These are phyloP conservation scores for Capsicum pubescens DNA, from an alignment of 257 asterid genomes.

Conservation along the genomic window DNA sequence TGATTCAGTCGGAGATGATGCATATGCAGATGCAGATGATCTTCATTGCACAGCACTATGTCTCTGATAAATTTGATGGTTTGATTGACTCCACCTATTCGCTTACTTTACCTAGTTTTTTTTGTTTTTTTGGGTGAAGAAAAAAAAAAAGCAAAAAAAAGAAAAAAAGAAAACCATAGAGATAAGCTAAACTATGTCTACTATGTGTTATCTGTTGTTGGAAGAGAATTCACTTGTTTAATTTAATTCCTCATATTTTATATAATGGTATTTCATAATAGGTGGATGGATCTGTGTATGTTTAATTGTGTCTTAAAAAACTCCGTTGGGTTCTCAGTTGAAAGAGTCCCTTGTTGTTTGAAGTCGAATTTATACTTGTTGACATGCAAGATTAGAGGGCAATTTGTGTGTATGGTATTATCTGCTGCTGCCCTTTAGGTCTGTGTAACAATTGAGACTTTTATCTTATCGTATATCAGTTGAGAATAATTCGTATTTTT, in stretches of 20 bases:
- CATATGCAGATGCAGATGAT: slow-evolving; percentile 37
- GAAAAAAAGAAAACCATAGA: slow-evolving; percentile 28
- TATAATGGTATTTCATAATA: slow-evolving; percentile 24
- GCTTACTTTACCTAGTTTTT: slow-evolving; percentile 31
- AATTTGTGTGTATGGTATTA: background rate
- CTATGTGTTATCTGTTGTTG: slow-evolving; percentile 34
- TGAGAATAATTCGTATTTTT: background rate
- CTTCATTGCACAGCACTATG: slow-evolving; percentile 35
- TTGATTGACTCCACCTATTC: slow-evolving; percentile 8
- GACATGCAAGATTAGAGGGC: slow-evolving; percentile 7
- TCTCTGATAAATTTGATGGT: slow-evolving; percentile 32
- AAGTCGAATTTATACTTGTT: background rate
- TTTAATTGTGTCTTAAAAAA: background rate
- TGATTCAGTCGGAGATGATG: slow-evolving; percentile 32
- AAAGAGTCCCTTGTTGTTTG: background rate
- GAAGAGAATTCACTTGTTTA: slow-evolving; percentile 36
- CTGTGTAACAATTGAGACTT: background rate
- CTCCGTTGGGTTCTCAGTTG: background rate
- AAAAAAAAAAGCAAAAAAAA: slow-evolving; percentile 25
- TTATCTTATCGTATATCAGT: background rate
- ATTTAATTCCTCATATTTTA: slow-evolving; percentile 29
- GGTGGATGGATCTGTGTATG: slow-evolving; percentile 24
- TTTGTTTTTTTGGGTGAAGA: slow-evolving; percentile 30
- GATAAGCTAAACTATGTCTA: slow-evolving; percentile 37
- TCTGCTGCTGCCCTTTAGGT: background rate